Percentiles rank a stretch among this genome's conserved stretches.
phyloP scores from a whole-genome alignment of 306 rosid genomes.

The Herpetospermum pedunculosum region DNA sequence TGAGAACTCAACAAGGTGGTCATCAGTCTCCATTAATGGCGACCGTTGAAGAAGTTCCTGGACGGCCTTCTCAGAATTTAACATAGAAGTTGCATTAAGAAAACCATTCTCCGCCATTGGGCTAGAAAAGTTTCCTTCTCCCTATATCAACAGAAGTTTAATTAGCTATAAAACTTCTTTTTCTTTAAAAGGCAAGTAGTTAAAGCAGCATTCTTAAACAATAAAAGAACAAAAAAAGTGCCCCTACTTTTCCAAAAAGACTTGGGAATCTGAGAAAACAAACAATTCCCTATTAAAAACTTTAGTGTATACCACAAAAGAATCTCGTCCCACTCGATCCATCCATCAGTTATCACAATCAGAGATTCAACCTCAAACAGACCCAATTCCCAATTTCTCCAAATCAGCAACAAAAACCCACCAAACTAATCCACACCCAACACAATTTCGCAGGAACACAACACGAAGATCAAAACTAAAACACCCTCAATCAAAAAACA shows the following conservation, averaged over 20 bases:
- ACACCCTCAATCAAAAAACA: not conserved
- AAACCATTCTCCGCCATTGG: conserved; percentile 56
- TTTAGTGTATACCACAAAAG: not conserved
- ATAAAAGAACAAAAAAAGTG: not conserved
- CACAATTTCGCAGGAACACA: not conserved
- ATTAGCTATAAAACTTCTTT: not conserved
- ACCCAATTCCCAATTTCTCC: not conserved
- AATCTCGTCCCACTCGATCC: not conserved
- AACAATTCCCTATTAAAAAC: not conserved
- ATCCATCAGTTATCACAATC: not conserved
- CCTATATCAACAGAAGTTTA: conserved; percentile 36
- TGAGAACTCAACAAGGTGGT: conserved; percentile 91
- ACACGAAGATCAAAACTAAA: not conserved
- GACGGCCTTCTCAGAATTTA: conserved; percentile 62
- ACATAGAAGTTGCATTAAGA: conserved; percentile 43
- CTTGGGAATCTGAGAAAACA: not conserved
- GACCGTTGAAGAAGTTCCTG: conserved; percentile 62
- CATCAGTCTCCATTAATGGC: conserved; percentile 60
- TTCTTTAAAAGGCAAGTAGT: not conserved
- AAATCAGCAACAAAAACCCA: not conserved
- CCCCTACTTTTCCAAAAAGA: not conserved
- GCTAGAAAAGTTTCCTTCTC: conserved; percentile 33
- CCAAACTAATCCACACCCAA: not conserved
- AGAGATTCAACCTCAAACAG: not conserved
- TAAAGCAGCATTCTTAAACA: not conserved